Evolutionary conservation across 1,139 yeast genomes (phyloP).

Genomic region (Debaryomyces coudertii): DNA sequence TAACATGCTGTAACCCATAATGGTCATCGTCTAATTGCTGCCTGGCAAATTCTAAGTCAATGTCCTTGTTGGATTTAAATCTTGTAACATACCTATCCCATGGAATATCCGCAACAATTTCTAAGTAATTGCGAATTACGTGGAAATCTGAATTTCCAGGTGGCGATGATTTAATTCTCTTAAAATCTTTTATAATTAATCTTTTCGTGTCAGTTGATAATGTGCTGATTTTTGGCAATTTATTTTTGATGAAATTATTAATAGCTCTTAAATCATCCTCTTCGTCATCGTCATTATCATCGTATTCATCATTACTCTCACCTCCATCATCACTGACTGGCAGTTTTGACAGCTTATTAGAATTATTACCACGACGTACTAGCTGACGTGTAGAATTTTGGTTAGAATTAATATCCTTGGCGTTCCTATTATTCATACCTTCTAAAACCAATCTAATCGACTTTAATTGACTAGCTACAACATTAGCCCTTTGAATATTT

Average conservation of each 20-base stretch:
- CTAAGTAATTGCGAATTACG: conserved; percentile 70
- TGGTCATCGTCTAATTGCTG: conserved; percentile 75
- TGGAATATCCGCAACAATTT: conserved; percentile 70
- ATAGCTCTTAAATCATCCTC: conserved; percentile 51
- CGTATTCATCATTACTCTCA: conserved; percentile 21
- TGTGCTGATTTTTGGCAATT: conserved; percentile 45
- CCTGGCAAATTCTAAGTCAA: conserved; percentile 60
- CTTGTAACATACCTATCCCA: conserved; percentile 52
- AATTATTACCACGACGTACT: conserved; percentile 12
- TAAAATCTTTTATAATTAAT: conserved; percentile 63
- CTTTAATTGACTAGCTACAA: conserved; percentile 63
- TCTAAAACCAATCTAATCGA: conserved; percentile 59
- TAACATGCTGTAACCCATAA: conserved; percentile 81
- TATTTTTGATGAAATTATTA: conserved; percentile 48
- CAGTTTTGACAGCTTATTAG: conserved; percentile 9
- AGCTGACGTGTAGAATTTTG: conserved; percentile 9
- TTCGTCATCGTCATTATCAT: conserved; percentile 41
- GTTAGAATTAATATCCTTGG: conserved; percentile 8
- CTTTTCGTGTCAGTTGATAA: conserved; percentile 55
- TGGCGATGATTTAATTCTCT: conserved; percentile 62
- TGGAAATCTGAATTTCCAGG: conserved; percentile 76
- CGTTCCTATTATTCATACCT: conserved; percentile 42
- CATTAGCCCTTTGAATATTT: conserved; percentile 56
- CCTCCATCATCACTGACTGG: conserved; percentile 14
- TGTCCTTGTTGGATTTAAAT: conserved; percentile 43